These are phyloP conservation scores for Dendrocalamus sinicus DNA, from an alignment of 176 grass and related monocot genomes.

Conservation along the genomic window DNA sequence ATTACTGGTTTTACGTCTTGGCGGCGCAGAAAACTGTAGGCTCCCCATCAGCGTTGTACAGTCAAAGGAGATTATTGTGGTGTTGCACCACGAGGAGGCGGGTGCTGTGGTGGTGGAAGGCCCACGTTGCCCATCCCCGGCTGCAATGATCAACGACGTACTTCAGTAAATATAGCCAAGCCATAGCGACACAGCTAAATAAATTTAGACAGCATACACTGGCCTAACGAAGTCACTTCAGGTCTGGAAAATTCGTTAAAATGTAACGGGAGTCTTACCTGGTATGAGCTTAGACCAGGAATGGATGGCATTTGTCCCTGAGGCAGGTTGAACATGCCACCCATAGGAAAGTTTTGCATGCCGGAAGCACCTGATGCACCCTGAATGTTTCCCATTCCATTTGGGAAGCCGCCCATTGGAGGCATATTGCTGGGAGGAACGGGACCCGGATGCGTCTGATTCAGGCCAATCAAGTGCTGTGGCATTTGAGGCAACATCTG, in stretches of 20 bases:
- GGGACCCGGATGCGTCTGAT: conserved; percentile 69
- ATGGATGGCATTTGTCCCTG: conserved; percentile 75
- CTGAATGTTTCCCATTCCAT: conserved; percentile 76
- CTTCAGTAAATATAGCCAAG: conserved; percentile 5
- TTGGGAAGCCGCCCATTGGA: conserved; percentile 75
- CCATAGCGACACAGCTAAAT: background rate
- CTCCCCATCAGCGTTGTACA: conserved; percentile 4
- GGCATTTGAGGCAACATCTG: conserved; percentile 90
- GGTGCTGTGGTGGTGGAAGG: conserved; percentile 59
- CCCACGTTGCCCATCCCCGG: conserved; percentile 82
- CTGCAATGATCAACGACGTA: conserved; percentile 45
- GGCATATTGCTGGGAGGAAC: conserved; percentile 59
- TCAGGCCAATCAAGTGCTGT: conserved; percentile 79
- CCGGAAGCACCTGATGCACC: conserved; percentile 60
- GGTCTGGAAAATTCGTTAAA: background rate
- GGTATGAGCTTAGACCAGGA: conserved; percentile 79
- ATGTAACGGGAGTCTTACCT: conserved; percentile 42
- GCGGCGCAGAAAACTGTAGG: background rate
- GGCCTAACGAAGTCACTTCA: background rate
- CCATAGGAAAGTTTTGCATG: conserved; percentile 78
- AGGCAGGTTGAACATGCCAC: conserved; percentile 79
- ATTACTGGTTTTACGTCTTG: background rate
- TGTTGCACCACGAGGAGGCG: conserved; percentile 58
- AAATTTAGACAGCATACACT: background rate
- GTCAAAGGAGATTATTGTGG: conserved; percentile 52